phyloP scores from a whole-genome alignment of 257 asterid species.

The Ligustrum vulgare region DNA sequence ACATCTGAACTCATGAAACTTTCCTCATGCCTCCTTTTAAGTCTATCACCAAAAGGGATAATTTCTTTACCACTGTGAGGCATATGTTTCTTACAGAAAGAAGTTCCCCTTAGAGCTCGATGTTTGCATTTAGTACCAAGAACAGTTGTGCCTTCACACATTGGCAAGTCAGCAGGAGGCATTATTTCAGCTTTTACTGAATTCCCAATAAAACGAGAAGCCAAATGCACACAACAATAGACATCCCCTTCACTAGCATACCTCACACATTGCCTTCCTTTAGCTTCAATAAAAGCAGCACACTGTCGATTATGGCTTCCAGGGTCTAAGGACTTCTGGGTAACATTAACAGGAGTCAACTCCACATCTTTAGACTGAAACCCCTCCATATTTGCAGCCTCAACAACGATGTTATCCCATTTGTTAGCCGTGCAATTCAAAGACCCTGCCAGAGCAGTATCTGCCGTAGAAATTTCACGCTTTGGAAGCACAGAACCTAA shows the following conservation, averaged over 20 bases:
- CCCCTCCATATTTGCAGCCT: conserved; percentile 51
- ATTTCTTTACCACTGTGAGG: conserved; percentile 55
- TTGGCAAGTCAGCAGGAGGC: conserved; percentile 55
- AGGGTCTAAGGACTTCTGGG: conserved; percentile 45
- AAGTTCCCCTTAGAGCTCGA: conserved; percentile 73
- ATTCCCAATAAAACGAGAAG: conserved; percentile 59
- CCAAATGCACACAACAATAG: conserved; percentile 93
- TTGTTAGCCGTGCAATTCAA: conserved; percentile 44
- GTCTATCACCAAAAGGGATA: conserved; percentile 42
- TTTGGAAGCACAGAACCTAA: conserved; percentile 49
- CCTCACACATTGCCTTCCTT: conserved; percentile 95
- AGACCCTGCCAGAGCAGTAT: conserved; percentile 37
- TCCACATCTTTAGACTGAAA: conserved; percentile 45
- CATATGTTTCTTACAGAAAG: conserved; percentile 96
- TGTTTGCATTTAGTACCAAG: conserved; percentile 97
- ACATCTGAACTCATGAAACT: conserved; percentile 28
- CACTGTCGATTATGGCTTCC: conserved; percentile 76
- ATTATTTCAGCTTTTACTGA: conserved; percentile 55
- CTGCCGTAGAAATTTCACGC: conserved; percentile 36
- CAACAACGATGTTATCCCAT: conserved; percentile 73
- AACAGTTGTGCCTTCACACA: conserved; percentile 98
- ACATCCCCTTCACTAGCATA: conserved; percentile 89
- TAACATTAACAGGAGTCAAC: conserved; percentile 47
- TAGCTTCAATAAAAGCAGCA: conserved; percentile 81
- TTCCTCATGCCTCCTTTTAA: conserved; percentile 69